Evolutionary conservation across 345 rosid genomes (phyloP).

Genomic region (Euphorbia peplus): DNA sequence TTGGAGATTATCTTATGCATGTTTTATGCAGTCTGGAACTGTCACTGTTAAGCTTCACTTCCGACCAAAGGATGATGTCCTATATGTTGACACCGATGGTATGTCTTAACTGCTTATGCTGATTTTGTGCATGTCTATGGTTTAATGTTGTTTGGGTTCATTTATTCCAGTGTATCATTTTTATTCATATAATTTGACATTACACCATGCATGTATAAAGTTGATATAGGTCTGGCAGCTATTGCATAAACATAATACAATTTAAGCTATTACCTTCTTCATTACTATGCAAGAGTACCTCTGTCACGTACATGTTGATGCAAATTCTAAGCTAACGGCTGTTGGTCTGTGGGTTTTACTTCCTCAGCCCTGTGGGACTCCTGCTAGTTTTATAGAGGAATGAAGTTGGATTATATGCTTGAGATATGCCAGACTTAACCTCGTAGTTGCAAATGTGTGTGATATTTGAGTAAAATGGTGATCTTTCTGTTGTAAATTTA

Average conservation of each 20-base stretch:
- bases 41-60: constrained; percentile 52
- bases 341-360: background rate
- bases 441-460: background rate
- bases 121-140: constrained; percentile 9
- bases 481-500: background rate
- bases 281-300: background rate
- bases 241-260: background rate
- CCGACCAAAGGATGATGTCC: constrained; percentile 38
- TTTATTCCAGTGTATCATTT: constrained; percentile 11
- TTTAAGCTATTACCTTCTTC: background rate
- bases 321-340: background rate
- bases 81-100: constrained; percentile 31
- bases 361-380: background rate
- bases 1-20: constrained; percentile 19
- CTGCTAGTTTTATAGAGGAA: background rate
- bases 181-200: background rate
- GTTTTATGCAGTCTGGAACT: constrained; percentile 48
- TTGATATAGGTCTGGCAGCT: background rate
- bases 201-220: background rate
- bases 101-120: constrained; percentile 38
- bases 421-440: background rate
- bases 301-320: background rate
- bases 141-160: background rate
- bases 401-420: background rate
- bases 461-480: background rate